These are phyloP conservation scores for Hypholoma sublateritium DNA, from an alignment of 768 basidiomycete genomes.

Conservation along the genomic window DNA sequence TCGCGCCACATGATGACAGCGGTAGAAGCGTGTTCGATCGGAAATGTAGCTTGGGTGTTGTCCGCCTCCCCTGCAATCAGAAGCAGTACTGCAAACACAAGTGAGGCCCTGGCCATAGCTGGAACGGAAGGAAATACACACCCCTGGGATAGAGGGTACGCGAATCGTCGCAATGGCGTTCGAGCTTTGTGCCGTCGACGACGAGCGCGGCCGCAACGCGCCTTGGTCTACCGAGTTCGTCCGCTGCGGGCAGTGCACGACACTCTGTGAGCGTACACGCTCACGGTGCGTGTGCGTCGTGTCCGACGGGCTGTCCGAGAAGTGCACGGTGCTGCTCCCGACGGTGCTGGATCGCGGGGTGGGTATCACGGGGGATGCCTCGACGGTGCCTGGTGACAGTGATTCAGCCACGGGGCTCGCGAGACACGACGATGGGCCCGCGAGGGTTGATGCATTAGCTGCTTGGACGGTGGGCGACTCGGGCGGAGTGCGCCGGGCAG, in stretches of 20 bases:
- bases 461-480: not conserved
- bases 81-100: no score
- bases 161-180: not conserved
- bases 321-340: not conserved
- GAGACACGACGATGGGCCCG: not conserved
- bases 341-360: not conserved
- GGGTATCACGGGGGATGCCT: not conserved
- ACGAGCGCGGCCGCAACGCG: not conserved
- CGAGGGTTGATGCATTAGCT: not conserved
- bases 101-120: no score
- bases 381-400: no score
- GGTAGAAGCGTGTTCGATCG: no score
- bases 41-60: no score
- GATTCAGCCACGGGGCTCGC: not conserved
- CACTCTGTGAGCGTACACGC: no score
- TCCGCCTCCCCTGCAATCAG: no score
- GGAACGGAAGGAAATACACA: not conserved
- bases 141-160: not conserved
- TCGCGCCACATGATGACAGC: no score
- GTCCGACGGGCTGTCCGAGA: not conserved
- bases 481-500: not conserved
- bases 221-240: not conserved
- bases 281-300: not conserved
- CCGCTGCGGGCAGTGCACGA: not conserved
- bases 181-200: not conserved